Evolutionary conservation across 495 filamentous ascomycete species (phyloP), one percentile per base, ranked within the genome.

Genomic region (Xylaria grammica): DNA sequence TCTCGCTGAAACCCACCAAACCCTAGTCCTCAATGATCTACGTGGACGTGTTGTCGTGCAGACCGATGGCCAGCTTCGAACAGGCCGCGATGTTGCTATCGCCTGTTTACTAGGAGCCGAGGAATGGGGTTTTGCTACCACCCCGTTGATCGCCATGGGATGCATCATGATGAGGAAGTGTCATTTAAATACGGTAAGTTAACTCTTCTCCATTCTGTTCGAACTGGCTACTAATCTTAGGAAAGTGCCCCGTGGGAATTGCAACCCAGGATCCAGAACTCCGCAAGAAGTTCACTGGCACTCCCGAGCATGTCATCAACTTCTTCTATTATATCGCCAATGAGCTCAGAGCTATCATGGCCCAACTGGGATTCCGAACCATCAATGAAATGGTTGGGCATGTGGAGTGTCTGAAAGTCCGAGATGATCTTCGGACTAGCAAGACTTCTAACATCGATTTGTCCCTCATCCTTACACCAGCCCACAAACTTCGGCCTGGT

Each of bases 301-400:
- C 92, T 0, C 94, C 95, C 7, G 95, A 99, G 78, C 92, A 99
- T 73, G 95, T 97, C 49, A 99, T 99, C 78, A 99, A 99, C 83
- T 99, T 98, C 85, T 99, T 99, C 82, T 99, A 97, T 80, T 99
- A 99, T 70, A 85, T 99, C 51, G 89, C 96, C 65, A 99, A 99
- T 71, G 95, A 99, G 82, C 88, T 99, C 63, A 90, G 95, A 66
- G 94, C 95, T 19, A 97, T 99, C 78, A 98, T 99, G 95, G 94
- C 95, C 30, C 94, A 91, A 76, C 85, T 98, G 68, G 95, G 95
- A 60, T 90, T 97, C 84, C 87, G 95, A 51, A 96, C 91, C 30
- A 88, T 99, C 74, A 99, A 99, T 69, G 95, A 99, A 77, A 98
- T 98, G 95, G 91, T 99, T 69, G 95, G 95, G 22, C 94, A 89